Conservation (phyloP, 495 filamentous ascomycete species). For the Annulohypoxylon stygium region DNA sequence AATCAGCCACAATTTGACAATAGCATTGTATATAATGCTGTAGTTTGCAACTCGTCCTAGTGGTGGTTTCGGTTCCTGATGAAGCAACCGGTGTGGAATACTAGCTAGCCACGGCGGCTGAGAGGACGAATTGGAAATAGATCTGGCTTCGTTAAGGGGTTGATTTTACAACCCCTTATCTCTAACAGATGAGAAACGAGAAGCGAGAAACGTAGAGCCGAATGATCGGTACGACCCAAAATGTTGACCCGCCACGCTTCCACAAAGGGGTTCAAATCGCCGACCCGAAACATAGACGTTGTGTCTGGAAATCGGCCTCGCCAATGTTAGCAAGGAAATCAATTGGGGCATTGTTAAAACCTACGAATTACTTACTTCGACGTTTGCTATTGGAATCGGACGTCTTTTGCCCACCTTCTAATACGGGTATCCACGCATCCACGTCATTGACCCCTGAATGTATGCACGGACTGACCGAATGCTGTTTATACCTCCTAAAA, state of each 20-base stretch:
- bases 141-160: background rate
- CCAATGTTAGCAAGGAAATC: slow-evolving; percentile 24
- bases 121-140: slow-evolving; percentile 26
- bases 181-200: background rate
- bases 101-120: slow-evolving; percentile 17
- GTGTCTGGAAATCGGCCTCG: slow-evolving; percentile 16
- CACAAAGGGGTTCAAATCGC: slow-evolving; percentile 23
- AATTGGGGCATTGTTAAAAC: slow-evolving; percentile 15
- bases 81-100: slow-evolving; percentile 19
- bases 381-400: slow-evolving; percentile 14
- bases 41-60: slow-evolving; percentile 18
- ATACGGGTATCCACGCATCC: slow-evolving; percentile 29
- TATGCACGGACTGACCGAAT: slow-evolving; percentile 25
- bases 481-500: slow-evolving; percentile 15
- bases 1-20: slow-evolving; percentile 19
- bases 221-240: slow-evolving; percentile 11
- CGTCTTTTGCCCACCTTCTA: slow-evolving; percentile 20
- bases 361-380: slow-evolving; percentile 24
- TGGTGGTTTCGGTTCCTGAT: slow-evolving; percentile 12
- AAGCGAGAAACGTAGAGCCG: slow-evolving; percentile 19
- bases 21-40: slow-evolving; percentile 18
- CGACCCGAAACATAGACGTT: slow-evolving; percentile 16
- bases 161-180: slow-evolving; percentile 15
- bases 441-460: slow-evolving; percentile 30
- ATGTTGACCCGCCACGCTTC: slow-evolving; percentile 15